phyloP scores from a whole-genome alignment of 2,329 filamentous ascomycete species.

The Endoconidiophora laricicola region DNA sequence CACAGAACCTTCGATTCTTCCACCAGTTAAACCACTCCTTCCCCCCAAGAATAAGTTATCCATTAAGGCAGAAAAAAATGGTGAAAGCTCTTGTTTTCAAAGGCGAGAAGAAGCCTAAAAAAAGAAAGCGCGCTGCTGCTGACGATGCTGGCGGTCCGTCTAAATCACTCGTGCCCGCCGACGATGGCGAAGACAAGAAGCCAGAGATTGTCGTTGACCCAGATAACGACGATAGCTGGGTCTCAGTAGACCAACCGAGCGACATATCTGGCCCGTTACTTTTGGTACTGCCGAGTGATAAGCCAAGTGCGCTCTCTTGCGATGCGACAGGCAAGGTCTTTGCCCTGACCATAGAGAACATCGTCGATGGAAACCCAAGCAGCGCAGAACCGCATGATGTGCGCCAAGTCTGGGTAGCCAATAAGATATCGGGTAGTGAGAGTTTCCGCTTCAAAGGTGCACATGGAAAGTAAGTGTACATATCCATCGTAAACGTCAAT shows the following conservation, averaged over 20 bases:
- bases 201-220: slow-evolving; percentile 18
- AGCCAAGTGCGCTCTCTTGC: slow-evolving; percentile 60
- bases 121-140: slow-evolving; percentile 51
- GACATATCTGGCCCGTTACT: slow-evolving; percentile 74
- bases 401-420: slow-evolving; percentile 87
- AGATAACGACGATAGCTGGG: slow-evolving; percentile 73
- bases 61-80: slow-evolving; percentile 30
- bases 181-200: slow-evolving; percentile 10
- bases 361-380: slow-evolving; percentile 64
- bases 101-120: slow-evolving; percentile 89
- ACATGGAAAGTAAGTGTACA: slow-evolving; percentile 55
- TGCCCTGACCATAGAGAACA: slow-evolving; percentile 65
- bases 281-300: slow-evolving; percentile 62
- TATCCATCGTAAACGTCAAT: slow-evolving; percentile 8
- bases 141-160: slow-evolving; percentile 2
- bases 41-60: neutral
- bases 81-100: slow-evolving; percentile 89
- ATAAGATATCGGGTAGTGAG: slow-evolving; percentile 65
- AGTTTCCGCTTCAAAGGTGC: slow-evolving; percentile 75
- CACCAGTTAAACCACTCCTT: neutral
- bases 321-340: slow-evolving; percentile 82
- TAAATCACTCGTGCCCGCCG: neutral
- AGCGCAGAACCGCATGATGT: slow-evolving; percentile 93
- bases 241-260: slow-evolving; percentile 55
- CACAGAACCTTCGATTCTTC: no score